phyloP scores from a whole-genome alignment of 2,329 filamentous ascomycete species.

The Exserohilum turcica region DNA sequence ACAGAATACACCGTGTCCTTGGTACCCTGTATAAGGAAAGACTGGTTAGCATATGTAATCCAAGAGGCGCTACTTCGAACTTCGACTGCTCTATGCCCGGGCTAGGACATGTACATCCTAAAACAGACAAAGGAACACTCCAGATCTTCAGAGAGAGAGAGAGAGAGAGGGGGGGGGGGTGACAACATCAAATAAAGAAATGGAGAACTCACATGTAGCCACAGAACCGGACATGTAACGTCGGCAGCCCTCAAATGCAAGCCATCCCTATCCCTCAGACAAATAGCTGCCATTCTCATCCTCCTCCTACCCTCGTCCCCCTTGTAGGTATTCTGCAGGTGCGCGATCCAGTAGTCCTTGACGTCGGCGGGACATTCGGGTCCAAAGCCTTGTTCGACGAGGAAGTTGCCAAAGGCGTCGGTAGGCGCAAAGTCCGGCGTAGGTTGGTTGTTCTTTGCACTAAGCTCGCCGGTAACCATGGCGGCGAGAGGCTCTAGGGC shows the following conservation, averaged over 20 bases:
- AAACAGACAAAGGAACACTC: too few relatives aligned
- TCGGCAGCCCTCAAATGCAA: conserved; percentile 54
- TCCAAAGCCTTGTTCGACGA: conserved; percentile 56
- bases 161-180: neutral
- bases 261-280: conserved; percentile 56
- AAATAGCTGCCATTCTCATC: conserved; percentile 57
- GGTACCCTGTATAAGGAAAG: conserved; percentile 37
- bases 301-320: conserved; percentile 57
- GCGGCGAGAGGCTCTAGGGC: conserved; percentile 40
- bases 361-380: conserved; percentile 45
- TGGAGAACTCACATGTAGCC: conserved; percentile 51
- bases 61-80: neutral
- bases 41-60: neutral
- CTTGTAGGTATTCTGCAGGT: conserved; percentile 53
- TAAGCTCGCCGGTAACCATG: conserved; percentile 49
- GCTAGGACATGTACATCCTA: too few relatives aligned
- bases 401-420: conserved; percentile 52
- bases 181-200: neutral
- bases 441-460: conserved; percentile 32
- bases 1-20: conserved; percentile 51
- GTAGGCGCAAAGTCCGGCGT: conserved; percentile 53
- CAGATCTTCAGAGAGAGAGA: neutral
- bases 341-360: conserved; percentile 53
- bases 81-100: neutral
- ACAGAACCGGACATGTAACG: conserved; percentile 57